These are phyloP conservation scores for Talaromyces sp. DNA, from an alignment of 2,329 filamentous ascomycete genomes.

Conservation along the genomic window DNA sequence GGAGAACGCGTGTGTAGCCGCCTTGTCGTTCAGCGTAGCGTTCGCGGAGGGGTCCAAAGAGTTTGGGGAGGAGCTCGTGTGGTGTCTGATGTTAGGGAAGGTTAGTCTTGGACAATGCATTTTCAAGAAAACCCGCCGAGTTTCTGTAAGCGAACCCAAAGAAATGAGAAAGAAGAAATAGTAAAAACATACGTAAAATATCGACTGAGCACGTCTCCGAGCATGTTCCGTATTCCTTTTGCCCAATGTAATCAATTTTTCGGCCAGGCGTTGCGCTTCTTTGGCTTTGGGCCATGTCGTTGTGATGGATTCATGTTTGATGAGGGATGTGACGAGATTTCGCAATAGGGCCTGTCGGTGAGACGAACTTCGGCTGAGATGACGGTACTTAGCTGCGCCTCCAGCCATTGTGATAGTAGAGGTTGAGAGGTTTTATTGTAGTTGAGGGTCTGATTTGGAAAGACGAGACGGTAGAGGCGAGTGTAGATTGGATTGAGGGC, in stretches of 20 bases:
- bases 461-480: not conserved
- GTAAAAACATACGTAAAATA: slow-evolving; percentile 69
- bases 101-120: not conserved
- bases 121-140: not conserved
- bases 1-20: slow-evolving; percentile 91
- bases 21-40: slow-evolving; percentile 79
- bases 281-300: slow-evolving; percentile 98
- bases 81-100: slow-evolving; percentile 35
- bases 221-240: slow-evolving; percentile 90
- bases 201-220: slow-evolving; percentile 69
- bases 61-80: slow-evolving; percentile 65
- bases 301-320: slow-evolving; percentile 87
- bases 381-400: slow-evolving; percentile 81
- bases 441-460: not conserved
- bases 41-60: slow-evolving; percentile 77
- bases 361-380: slow-evolving; percentile 78
- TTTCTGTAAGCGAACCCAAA: not conserved
- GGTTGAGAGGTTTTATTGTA: not conserved
- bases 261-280: slow-evolving; percentile 88
- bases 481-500: not conserved
- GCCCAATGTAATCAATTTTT: slow-evolving; percentile 89
- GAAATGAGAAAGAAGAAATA: not conserved
- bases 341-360: slow-evolving; percentile 90
- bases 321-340: slow-evolving; percentile 92
- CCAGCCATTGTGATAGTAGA: slow-evolving; percentile 71